phyloP scores from a whole-genome alignment of 2,329 filamentous ascomycete species.

The Claviceps humidiphila region DNA sequence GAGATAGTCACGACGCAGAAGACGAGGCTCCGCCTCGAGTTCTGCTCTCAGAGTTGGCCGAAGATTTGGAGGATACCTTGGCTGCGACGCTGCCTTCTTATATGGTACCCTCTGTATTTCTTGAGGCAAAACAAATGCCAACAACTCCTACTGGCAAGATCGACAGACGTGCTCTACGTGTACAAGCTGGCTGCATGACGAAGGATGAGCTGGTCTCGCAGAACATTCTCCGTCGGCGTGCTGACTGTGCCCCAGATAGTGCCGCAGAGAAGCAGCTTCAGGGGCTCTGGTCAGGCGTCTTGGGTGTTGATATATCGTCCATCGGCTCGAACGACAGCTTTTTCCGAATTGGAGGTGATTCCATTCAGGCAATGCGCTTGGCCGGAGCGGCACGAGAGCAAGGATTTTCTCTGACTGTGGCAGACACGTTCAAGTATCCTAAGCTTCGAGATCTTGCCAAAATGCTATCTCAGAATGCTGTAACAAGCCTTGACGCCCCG shows the following conservation, averaged over 20 bases:
- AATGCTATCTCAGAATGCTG: neutral
- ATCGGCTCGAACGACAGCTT: conserved; percentile 12
- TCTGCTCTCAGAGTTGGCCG: neutral
- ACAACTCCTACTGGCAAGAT: neutral
- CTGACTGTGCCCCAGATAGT: neutral
- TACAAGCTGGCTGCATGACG: neutral
- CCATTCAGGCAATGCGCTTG: conserved; percentile 13
- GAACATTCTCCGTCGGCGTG: neutral
- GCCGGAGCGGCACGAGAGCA: conserved; percentile 9
- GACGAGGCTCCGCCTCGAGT: neutral
- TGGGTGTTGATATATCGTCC: conserved; percentile 16
- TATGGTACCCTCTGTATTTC: neutral
- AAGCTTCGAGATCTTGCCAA: neutral
- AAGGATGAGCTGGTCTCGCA: neutral
- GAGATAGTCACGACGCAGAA: neutral
- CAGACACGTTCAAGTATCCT: conserved; percentile 11
- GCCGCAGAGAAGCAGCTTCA: neutral
- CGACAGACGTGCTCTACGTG: neutral
- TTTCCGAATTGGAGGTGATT: conserved; percentile 18
- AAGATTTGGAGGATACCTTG: neutral
- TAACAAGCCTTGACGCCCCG: neutral
- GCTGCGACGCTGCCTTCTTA: neutral
- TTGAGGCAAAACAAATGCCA: neutral
- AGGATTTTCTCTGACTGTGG: conserved; percentile 9
- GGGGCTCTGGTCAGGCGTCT: conserved; percentile 17